Evolutionary conservation across 148 eudicot species (phyloP).

Genomic region (Silene conica): DNA sequence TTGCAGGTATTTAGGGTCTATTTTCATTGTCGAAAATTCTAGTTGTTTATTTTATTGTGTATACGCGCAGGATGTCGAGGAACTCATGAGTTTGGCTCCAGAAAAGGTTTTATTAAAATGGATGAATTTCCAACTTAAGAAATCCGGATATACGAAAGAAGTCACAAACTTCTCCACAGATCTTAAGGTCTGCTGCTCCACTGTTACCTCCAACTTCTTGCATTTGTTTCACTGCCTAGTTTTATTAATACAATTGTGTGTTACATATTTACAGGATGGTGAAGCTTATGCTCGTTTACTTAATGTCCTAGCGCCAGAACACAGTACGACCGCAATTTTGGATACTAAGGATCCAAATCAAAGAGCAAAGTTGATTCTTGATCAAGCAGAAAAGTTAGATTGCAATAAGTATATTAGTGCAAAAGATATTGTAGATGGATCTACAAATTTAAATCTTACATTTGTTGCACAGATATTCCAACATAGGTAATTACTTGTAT

Average conservation of each 20-base stretch:
- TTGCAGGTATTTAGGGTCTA: not conserved
- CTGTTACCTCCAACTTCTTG: not conserved
- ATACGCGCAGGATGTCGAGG: slow-evolving; percentile 67
- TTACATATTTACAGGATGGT: slow-evolving; percentile 56
- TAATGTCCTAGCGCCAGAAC: slow-evolving; percentile 80
- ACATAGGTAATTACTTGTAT: slow-evolving; percentile 44
- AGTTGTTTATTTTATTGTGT: not conserved
- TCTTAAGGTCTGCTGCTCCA: slow-evolving; percentile 52
- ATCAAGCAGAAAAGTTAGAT: slow-evolving; percentile 78
- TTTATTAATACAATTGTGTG: not conserved
- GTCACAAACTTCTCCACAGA: slow-evolving; percentile 77
- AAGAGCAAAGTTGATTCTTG: slow-evolving; percentile 66
- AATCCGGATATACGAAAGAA: slow-evolving; percentile 60
- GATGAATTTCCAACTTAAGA: slow-evolving; percentile 88
- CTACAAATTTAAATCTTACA: slow-evolving; percentile 73
- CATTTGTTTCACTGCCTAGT: not conserved
- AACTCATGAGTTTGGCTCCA: slow-evolving; percentile 62
- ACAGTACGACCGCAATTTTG: slow-evolving; percentile 38
- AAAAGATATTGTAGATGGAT: slow-evolving; percentile 78
- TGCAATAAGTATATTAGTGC: slow-evolving; percentile 67
- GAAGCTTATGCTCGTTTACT: slow-evolving; percentile 87
- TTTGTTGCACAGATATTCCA: slow-evolving; percentile 89
- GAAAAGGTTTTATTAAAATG: slow-evolving; percentile 73
- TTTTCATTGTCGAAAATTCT: not conserved
- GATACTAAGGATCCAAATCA: slow-evolving; percentile 64